Evolutionary conservation across 129 eudicot genomes (phyloP), one percentile per base, ranked within the genome.

Genomic region (Flaveria brownii): DNA sequence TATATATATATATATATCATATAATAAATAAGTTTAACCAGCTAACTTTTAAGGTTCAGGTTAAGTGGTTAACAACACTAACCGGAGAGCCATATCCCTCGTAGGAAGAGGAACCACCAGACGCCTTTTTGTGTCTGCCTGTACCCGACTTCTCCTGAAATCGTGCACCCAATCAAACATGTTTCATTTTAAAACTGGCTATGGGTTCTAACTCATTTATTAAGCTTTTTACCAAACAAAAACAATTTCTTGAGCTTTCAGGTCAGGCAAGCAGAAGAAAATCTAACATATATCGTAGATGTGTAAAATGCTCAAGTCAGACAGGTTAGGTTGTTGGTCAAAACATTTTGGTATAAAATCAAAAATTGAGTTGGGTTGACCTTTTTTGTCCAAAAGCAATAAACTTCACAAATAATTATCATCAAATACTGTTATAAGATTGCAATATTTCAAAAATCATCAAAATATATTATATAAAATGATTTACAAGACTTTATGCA

Each of bases 11-110:
- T 20, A 20, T 68, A 9, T 4, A 10, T 36, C 51, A 75, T 43
- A 55, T 18, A 10, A 9, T 77, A 52, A 71, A 42, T 64, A 46
- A 63, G 59, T 33, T 22, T 64, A 49, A 39, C 74, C 60, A 12
- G 7, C 26, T 6, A 18, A 50, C 12, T 23, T 16, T 57, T 55
- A 26, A 33, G 25, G 51, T 57, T 56, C n/a, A 49, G 22, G 16
- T 43, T 60, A 42, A 41, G 36, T 50, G 76, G 69, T 80, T 3
- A 56, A 71, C 22, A 54, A 61, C 68, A 62, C 88, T 78, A 66
- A 93, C 96, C 83, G 93, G 90, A 70, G 96, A 92, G 75, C 86
- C 82, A 76, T 70, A 70, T 60, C 84, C 96, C 84, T 85, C 97
- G 28, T 87, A 85, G 3, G 87, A 59, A 16, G 90, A 82, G 80